Evolutionary conservation across 306 rosid species (phyloP), one percentile per base, ranked within the genome.

Genomic region (Cicer bijugum): DNA sequence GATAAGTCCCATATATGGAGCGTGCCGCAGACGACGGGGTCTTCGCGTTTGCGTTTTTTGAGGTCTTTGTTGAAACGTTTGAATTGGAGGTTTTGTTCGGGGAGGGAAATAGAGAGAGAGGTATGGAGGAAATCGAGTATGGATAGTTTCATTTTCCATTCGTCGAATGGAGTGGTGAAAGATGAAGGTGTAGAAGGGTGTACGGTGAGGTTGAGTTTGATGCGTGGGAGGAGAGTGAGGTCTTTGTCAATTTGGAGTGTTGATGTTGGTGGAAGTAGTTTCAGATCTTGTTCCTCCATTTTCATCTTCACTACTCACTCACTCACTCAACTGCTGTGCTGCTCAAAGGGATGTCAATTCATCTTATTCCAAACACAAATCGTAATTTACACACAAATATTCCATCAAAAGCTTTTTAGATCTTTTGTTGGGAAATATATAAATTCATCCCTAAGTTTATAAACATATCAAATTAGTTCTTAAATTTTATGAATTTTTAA

Each of bases 21-120:
- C 6, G 88, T 72, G 0, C 92, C 98, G 2, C 63, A 70, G 8
- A 93, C 96, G 1, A 91, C 81, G 6, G 98, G 92, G 8, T 89
- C 96, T 1, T 85, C 90, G 70, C 96, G 94, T 82, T 91, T 91
- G 44, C 98, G 88, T 63, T 92, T 91, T 77, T 88, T 94, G 63
- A 87, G 86, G 71, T 91, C 85, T 53, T 45, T 87, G 47, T 40
- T 86, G 52, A 77, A 50, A 23, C 92, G 91, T 71, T 63, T 82
- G 83, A 94, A 69, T 7, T 71, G 72, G 48, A 94, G 86, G 23
- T 94, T 87, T 0, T 91, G 90, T 19, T 94, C 98, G 1, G 91
- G 86, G 9, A 91, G 85, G 1, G 74, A 40, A 16, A 88, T 52
- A 16, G 97, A 82, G 50, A 85, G 89, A 6, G 98, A 85, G 81